A percentile compares a stretch with the other conserved stretches of the same genome.
These are phyloP conservation scores for Pezicula neosporulosa DNA, from an alignment of 2,329 filamentous ascomycete species.

Conservation along the genomic window DNA sequence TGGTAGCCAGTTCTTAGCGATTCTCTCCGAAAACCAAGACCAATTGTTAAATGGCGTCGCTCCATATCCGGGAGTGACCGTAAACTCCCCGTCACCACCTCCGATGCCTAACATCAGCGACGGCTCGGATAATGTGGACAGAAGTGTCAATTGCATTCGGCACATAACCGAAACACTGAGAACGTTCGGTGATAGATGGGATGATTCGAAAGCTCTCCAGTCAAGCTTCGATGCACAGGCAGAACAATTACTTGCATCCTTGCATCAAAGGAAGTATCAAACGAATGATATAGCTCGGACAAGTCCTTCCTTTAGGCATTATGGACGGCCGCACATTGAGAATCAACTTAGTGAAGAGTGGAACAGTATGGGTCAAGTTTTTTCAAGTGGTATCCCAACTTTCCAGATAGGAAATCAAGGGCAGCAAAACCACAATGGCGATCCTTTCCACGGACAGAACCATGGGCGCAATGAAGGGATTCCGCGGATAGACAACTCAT, in stretches of 20 bases:
- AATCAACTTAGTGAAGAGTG: neutral
- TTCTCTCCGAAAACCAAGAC: slow-evolving; percentile 55
- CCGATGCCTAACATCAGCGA: slow-evolving; percentile 40
- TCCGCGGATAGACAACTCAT: too few relatives aligned
- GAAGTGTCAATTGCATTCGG: slow-evolving; percentile 53
- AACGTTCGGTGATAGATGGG: slow-evolving; percentile 58
- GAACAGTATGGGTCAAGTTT: slow-evolving; percentile 1
- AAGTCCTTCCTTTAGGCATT: slow-evolving; percentile 8
- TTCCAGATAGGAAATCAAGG: too few relatives aligned
- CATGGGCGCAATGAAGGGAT: too few relatives aligned
- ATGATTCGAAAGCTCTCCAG: slow-evolving; percentile 50
- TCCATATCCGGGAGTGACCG: slow-evolving; percentile 21
- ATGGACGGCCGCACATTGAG: neutral
- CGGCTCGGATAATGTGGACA: slow-evolving; percentile 47
- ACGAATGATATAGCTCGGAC: slow-evolving; percentile 14
- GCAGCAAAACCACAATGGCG: too few relatives aligned
- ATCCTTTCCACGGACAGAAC: too few relatives aligned
- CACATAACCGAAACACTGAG: slow-evolving; percentile 50
- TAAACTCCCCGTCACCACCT: slow-evolving; percentile 46
- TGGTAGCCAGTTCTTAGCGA: slow-evolving; percentile 59
- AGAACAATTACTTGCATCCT: slow-evolving; percentile 26
- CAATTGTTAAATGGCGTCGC: slow-evolving; percentile 44
- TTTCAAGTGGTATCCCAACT: neutral
- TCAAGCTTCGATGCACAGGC: slow-evolving; percentile 44
- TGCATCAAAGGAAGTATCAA: slow-evolving; percentile 38